Evolutionary conservation across 1,139 yeast species (phyloP).

Genomic region (Saccharomyces hybrid): DNA sequence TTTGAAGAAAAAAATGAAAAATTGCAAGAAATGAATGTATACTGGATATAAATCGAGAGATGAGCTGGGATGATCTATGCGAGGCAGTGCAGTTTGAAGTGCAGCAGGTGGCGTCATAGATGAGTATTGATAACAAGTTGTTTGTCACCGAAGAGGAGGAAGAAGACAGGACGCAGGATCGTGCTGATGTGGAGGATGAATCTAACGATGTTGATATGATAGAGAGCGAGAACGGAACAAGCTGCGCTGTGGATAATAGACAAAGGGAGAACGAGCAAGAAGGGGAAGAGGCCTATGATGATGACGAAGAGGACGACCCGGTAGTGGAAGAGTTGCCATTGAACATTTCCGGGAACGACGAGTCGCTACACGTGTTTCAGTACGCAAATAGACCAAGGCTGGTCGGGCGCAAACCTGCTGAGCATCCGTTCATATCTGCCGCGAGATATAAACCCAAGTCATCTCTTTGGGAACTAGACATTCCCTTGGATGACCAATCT

Average conservation of each 20-base stretch:
- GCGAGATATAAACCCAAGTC: slow-evolving; percentile 58
- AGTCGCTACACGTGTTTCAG: slow-evolving; percentile 45
- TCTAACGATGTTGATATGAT: background rate
- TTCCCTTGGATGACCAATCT: slow-evolving; percentile 54
- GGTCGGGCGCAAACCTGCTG: slow-evolving; percentile 38
- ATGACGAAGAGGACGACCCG: slow-evolving; percentile 55
- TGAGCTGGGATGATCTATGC: background rate
- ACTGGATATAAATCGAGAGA: background rate
- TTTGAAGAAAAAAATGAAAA: background rate
- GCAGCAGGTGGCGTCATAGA: background rate
- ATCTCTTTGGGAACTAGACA: slow-evolving; percentile 54
- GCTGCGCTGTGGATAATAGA: slow-evolving; percentile 3
- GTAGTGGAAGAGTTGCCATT: slow-evolving; percentile 71
- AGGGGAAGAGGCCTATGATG: background rate
- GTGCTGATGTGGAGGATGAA: slow-evolving; percentile 2
- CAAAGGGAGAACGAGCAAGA: slow-evolving; percentile 6
- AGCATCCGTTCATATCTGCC: slow-evolving; percentile 37
- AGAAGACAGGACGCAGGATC: slow-evolving; percentile 1
- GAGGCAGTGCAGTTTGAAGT: background rate
- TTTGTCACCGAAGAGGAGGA: slow-evolving; percentile 28
- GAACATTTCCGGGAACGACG: slow-evolving; percentile 33
- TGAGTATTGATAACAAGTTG: slow-evolving; percentile 11
- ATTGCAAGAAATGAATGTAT: background rate
- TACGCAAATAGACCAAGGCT: slow-evolving; percentile 61
- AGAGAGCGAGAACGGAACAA: slow-evolving; percentile 4